phyloP scores from a whole-genome alignment of 768 basidiomycete genomes.

The Suillus bovinus region DNA sequence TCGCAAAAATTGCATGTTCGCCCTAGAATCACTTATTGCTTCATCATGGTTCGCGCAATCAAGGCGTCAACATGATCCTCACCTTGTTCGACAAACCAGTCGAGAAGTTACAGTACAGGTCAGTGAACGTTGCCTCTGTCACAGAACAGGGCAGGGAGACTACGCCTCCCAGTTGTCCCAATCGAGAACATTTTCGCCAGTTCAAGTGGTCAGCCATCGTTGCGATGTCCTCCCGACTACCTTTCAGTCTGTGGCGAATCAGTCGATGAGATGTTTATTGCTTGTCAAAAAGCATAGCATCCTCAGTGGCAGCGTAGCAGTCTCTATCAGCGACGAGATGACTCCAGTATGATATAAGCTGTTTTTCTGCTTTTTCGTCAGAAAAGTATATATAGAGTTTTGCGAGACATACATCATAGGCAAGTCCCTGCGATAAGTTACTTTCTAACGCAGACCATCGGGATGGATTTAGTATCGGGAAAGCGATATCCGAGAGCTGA shows the following conservation, averaged over 20 bases:
- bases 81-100: conserved; percentile 18
- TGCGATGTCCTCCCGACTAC: conserved; percentile 40
- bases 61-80: neutral
- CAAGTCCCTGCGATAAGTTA: conserved; percentile 27
- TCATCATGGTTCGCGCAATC: neutral
- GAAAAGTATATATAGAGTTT: conserved; percentile 18
- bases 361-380: conserved; percentile 27
- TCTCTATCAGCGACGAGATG: conserved; percentile 59
- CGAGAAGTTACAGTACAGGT: conserved; percentile 43
- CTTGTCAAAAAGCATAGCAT: conserved; percentile 8
- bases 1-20: conserved; percentile 34
- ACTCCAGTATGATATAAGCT: conserved; percentile 52
- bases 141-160: conserved; percentile 41
- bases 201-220: conserved; percentile 50
- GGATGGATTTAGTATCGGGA: conserved; percentile 50
- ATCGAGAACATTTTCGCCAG: conserved; percentile 51
- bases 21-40: conserved; percentile 14
- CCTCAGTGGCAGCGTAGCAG: conserved; percentile 59
- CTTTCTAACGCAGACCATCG: conserved; percentile 38
- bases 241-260: conserved; percentile 33
- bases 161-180: conserved; percentile 56
- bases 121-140: conserved; percentile 28
- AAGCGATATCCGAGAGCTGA: conserved; percentile 48
- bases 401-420: conserved; percentile 28
- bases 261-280: neutral